Percentiles rank a stretch among this genome's conserved stretches.
These are phyloP conservation scores for Cyclotella baltica DNA, from an alignment of 108 stramenopile genomes.

Conservation along the genomic window DNA sequence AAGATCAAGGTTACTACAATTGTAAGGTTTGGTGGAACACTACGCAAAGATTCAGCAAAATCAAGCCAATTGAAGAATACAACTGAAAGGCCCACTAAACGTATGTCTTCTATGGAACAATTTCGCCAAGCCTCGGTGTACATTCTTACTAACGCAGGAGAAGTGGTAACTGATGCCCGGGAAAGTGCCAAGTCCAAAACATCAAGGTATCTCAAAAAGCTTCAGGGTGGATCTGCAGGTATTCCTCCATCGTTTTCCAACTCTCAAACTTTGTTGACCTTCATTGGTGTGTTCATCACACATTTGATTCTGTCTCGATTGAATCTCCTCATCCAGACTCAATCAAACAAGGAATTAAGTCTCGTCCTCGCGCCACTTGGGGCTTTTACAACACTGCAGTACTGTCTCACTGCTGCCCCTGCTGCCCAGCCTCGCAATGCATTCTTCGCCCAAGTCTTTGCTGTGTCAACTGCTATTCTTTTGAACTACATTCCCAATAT, in stretches of 20 bases:
- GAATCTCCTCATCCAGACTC: not conserved
- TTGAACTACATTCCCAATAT: conserved; percentile 37
- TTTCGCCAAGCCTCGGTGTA: not conserved
- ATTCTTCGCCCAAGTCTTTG: conserved; percentile 46
- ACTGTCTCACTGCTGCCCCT: conserved; percentile 66
- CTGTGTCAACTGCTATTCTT: conserved; percentile 32
- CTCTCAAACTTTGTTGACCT: conserved; percentile 35
- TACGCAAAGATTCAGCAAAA: not conserved
- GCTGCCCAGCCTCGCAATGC: conserved; percentile 66
- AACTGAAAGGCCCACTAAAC: not conserved
- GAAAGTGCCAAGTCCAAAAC: not conserved
- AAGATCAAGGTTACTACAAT: conserved; percentile 33
- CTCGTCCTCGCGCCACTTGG: conserved; percentile 51
- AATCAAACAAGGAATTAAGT: not conserved
- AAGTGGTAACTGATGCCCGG: not conserved
- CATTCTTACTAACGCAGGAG: not conserved
- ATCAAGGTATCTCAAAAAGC: conserved; percentile 24
- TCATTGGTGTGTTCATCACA: conserved; percentile 21
- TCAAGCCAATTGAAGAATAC: not conserved
- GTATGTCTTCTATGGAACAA: not conserved
- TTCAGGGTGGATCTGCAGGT: conserved; percentile 29
- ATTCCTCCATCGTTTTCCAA: conserved; percentile 47
- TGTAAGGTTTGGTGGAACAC: conserved; percentile 12
- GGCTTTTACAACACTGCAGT: conserved; percentile 65
- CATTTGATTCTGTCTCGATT: conserved; percentile 26